Percentiles rank a stretch among this genome's conserved stretches.
These are phyloP conservation scores for Aspergillus vadensis DNA, from an alignment of 2,329 filamentous ascomycete species.

Conservation along the genomic window DNA sequence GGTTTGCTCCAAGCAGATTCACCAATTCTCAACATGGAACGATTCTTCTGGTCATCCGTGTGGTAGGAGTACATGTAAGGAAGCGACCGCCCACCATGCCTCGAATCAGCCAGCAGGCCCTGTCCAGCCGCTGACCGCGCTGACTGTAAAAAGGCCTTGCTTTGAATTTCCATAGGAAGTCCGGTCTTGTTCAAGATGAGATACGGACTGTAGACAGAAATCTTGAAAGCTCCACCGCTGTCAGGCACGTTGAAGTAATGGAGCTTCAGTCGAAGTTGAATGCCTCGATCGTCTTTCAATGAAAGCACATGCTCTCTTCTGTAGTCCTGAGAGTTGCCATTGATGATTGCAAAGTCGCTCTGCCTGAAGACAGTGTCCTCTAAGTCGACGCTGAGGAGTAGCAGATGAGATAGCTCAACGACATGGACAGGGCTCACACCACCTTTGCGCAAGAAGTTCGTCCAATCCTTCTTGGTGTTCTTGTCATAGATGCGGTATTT, in stretches of 20 bases:
- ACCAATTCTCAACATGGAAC: slow-evolving; percentile 81
- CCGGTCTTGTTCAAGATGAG: slow-evolving; percentile 95
- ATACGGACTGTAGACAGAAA: slow-evolving; percentile 93
- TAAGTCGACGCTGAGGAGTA: slow-evolving; percentile 92
- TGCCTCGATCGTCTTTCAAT: slow-evolving; percentile 81
- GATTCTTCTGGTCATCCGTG: slow-evolving; percentile 86
- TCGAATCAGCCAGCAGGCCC: slow-evolving; percentile 59
- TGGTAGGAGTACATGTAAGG: slow-evolving; percentile 97
- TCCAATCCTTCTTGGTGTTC: slow-evolving; percentile 98
- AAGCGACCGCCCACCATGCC: slow-evolving; percentile 62
- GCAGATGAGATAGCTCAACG: slow-evolving; percentile 89
- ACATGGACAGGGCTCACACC: slow-evolving; percentile 97
- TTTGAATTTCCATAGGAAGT: slow-evolving; percentile 80
- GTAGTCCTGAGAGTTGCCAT: slow-evolving; percentile 85
- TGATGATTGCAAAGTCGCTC: slow-evolving; percentile 97
- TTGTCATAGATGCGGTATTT: slow-evolving; percentile 99
- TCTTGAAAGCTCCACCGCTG: slow-evolving; percentile 92
- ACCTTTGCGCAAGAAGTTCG: slow-evolving; percentile 94
- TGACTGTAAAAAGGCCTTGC: slow-evolving; percentile 84
- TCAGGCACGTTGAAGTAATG: slow-evolving; percentile 91
- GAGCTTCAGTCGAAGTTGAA: slow-evolving; percentile 77
- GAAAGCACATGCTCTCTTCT: slow-evolving; percentile 75
- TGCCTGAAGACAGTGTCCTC: slow-evolving; percentile 93
- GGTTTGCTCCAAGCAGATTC: slow-evolving; percentile 96
- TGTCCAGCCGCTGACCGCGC: slow-evolving; percentile 83